Base-by-base conservation (phyloP, 306 rosid species). In the Medicago lupulina region DNA sequence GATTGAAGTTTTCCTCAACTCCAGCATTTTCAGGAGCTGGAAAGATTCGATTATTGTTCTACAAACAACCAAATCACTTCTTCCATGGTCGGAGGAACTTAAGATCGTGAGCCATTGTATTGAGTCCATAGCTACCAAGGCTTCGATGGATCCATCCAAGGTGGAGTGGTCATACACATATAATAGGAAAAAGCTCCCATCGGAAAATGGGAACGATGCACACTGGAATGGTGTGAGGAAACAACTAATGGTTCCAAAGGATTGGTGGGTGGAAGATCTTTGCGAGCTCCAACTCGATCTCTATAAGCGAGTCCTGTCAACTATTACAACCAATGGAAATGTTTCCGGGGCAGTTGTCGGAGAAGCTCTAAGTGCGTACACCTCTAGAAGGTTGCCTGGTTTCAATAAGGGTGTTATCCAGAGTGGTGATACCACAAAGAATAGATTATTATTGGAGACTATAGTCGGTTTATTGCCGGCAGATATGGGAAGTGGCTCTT, bases 191-290 rank as follows among this genome's bases (percentile, higher is more conserved):
- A 95, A 92, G 79, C 91, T 92, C 8, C 90, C 95, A 4, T 83
- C 96, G 11, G 89, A 92, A 70, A 92, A 87, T 67, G 91, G 89
- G 74, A 81, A 88, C 23, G 96, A 89, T 81, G 71, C 87, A 39
- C 91, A 61, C 16, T 89, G 92, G 90, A 91, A 88, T 54, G 92
- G 92, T 40, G 86, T 86, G 75, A 87, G 88, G 85, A 90, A 90
- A 74, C 89, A 84, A 60, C 63, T 53, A 6, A 71, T 79, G 76
- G 97, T 95, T 81, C 98, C 98, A 1, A 85, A 80, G 64, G 98
- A 95, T 80, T 95, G 98, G 98, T 95, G 98, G 97, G 97, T 92
- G 59, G 98, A 94, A 80, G 98, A 95, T 57, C 91, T 95, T 16
- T 95, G 92, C 8, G 97, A 89, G 46, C 98, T 95, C 79, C 96